Conservation (phyloP, 345 rosid genomes). For the Linum usitatissimum region DNA sequence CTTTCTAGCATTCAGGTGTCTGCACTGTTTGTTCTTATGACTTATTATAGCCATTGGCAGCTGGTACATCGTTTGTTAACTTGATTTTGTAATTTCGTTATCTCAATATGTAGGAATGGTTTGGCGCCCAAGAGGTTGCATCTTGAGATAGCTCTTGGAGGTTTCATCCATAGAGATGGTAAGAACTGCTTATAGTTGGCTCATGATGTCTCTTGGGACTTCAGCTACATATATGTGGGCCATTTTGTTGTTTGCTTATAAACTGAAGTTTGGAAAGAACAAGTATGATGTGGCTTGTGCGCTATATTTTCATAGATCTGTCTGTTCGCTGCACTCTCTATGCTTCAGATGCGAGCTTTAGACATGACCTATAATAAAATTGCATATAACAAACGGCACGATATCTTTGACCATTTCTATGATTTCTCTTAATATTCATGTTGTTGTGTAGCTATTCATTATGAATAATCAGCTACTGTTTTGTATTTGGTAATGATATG, state of each 20-base stretch:
- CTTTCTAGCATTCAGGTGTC: slow-evolving; percentile 76
- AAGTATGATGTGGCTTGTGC: background rate
- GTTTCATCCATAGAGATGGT: slow-evolving; percentile 65
- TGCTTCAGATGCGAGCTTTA: background rate
- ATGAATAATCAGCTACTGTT: too few species aligned
- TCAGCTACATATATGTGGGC: background rate
- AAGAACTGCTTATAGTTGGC: slow-evolving; percentile 7
- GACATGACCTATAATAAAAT: background rate
- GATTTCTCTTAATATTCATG: background rate
- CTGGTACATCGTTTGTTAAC: slow-evolving; percentile 7
- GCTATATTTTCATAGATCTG: background rate
- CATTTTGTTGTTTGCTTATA: background rate
- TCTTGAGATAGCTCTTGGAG: slow-evolving; percentile 83
- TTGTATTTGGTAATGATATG: slow-evolving; percentile 10
- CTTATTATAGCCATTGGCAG: background rate
- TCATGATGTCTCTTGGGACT: background rate
- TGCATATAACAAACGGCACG: too few species aligned
- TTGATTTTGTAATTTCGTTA: background rate
- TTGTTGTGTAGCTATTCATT: too few species aligned
- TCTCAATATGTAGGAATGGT: slow-evolving; percentile 41
- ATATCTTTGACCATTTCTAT: background rate
- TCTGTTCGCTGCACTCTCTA: background rate
- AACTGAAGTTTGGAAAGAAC: background rate
- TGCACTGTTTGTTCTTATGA: slow-evolving; percentile 8
- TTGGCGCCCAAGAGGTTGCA: slow-evolving; percentile 77